Evolutionary conservation across 1,284 basidiomycete species (phyloP), one percentile per base, ranked within the genome.

Genomic region (Rhodotorula glutinis): DNA sequence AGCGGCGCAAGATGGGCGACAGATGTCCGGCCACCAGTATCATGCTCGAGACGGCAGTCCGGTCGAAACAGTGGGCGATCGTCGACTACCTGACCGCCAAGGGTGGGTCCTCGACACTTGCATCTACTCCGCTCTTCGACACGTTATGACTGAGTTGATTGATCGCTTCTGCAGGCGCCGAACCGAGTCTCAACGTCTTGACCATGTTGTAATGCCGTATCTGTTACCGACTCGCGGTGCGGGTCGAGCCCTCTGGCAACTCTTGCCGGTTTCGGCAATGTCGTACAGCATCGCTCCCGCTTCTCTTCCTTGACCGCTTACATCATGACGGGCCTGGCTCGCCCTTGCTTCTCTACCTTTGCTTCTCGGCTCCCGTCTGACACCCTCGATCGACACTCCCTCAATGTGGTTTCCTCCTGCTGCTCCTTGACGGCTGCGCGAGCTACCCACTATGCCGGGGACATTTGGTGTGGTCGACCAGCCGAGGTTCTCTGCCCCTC

Each of bases 1-100:
- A 65, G 49, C 23, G 61, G 29, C 23, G 62, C 17, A 55, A 63
- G 41, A 44, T 63, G n/a, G 65, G 60, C 29, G 59, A 65, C n/a
- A 51, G 63, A 47, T 69, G 66, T 44, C 41, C 51, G 41, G 61
- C 72, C n/a, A 71, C 69, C 16, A 52, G 55, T 7, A 62, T 57
- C 58, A 73, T 73, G 72, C 53, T 73, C 13, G 69, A 71, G 51
- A 70, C 61, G 21, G 72, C 72, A 4, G 67, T 73, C 47, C 67
- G 62, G 40, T 57, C 47, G 27, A 58, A 71, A 53, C 62, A 71
- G 33, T 73, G 67, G 72, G 57, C 53, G 19, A 67, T 73, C 21
- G 69, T 71, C 16, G 65, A 68, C 19, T 73, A 73, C 27, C 53
- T 73, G 10, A 62, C 47, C 0, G 53, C 51, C 2, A 66, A 65